Base-by-base conservation (phyloP, 305 asterid species). In the Petunia hybrid region DNA sequence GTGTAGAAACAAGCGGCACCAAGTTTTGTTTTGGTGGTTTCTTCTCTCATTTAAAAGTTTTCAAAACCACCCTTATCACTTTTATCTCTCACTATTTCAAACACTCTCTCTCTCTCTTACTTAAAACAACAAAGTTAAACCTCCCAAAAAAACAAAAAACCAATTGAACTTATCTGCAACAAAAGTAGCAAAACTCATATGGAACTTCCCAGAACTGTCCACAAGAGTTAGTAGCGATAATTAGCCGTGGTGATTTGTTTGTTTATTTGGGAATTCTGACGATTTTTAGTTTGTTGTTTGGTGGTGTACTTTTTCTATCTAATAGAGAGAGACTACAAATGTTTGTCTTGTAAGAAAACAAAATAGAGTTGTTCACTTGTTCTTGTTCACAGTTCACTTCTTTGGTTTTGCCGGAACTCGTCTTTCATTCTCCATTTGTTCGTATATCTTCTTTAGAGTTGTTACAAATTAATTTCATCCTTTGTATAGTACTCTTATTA, bases 1-100 rank as follows among this genome's bases (percentile, higher is more conserved):
- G 86, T 77, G 85, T 85, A 86, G 89, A 87, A 87, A 89, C 83
- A 66, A 83, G 77, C 87, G 89, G 97, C 93, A 87, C 92, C 39
- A 80, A 86, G 88, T 84, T 75, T 5, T 40, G 9, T 78, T 12
- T 68, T 61, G n/a, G 5, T 75, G 56, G 51, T 53, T 64, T 60
- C 36, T n/a, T 57, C 35, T 48, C 48, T 61, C 78, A 35, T 61
- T 80, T 31, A 10, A 36, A 22, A 5, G 16, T 61, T 31, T 64
- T 84, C 81, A 83, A 82, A 86, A 83, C 84, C 46, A 73, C 22
- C 51, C 10, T 79, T 55, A 31, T 38, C 35, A 70, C 1, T n/a
- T 67, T 1, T 39, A 10, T 84, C 14, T 69, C 66, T 10, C 60
- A 3, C 48, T 63, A 16, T 62, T 42, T n/a, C 36, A 6, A 3